A percentile compares a stretch with the other conserved stretches of the same genome.
These are phyloP conservation scores for Cicer arietinum DNA, from an alignment of 306 rosid species.

Conservation along the genomic window DNA sequence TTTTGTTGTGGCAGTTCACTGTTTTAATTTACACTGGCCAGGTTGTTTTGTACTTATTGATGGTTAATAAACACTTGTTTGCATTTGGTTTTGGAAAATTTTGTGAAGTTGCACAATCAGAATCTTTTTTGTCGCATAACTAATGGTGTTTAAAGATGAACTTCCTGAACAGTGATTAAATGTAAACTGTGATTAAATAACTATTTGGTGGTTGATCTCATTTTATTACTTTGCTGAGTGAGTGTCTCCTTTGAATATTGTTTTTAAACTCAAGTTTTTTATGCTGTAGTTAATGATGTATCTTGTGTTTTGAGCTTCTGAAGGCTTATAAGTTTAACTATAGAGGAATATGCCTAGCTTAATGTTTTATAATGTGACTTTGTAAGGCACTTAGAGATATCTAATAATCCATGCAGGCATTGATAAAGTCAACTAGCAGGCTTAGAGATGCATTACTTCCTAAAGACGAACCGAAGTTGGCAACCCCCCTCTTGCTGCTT, in stretches of 20 bases:
- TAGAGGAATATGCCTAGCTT: constrained; percentile 14
- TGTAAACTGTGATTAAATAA: not conserved
- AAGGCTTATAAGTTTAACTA: constrained; percentile 3
- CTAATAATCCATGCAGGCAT: constrained; percentile 59
- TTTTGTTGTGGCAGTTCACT: constrained; percentile 24
- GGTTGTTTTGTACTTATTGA: constrained; percentile 21
- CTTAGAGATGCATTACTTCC: constrained; percentile 87
- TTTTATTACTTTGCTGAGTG: not conserved
- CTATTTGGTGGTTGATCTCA: constrained; percentile 4
- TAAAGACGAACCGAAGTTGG: constrained; percentile 89
- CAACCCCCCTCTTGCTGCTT: constrained; percentile 85
- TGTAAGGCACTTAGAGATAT: constrained; percentile 32
- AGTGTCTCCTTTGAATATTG: constrained; percentile 20
- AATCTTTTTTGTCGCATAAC: not conserved
- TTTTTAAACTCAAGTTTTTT: constrained; percentile 1
- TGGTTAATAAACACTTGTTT: constrained; percentile 8
- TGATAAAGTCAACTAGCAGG: constrained; percentile 92
- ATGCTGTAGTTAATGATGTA: constrained; percentile 12
- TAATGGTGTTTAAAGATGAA: constrained; percentile 25
- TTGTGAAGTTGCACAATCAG: not conserved
- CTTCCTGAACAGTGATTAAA: constrained; percentile 10
- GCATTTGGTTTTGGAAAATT: constrained; percentile 19
- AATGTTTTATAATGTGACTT: constrained; percentile 3
- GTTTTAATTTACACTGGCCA: constrained; percentile 20
- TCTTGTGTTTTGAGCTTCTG: constrained; percentile 27